Evolutionary conservation across 31 red algal species (phyloP).

Genomic region (Endocladia muricata): DNA sequence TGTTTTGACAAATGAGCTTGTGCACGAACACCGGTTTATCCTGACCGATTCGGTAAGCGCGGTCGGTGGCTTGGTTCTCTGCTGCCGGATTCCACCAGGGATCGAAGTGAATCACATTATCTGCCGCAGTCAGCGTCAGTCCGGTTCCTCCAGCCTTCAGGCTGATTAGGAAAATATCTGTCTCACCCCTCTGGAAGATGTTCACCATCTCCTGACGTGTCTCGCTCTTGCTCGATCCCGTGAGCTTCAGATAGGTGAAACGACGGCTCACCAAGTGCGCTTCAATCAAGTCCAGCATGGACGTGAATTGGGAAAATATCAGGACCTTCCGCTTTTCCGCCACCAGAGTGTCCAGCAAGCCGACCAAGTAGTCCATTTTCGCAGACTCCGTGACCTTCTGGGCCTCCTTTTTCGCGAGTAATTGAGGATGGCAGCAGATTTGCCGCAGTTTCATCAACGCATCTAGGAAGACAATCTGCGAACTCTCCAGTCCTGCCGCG

Average conservation of each 20-base stretch:
- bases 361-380: constrained; percentile 8
- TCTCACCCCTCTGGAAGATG: constrained; percentile 32
- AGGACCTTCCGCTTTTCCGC: neutral
- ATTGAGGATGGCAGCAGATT: constrained; percentile 2
- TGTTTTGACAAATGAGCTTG: constrained; percentile 12
- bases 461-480: neutral
- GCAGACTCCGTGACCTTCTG: neutral
- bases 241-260: constrained; percentile 7
- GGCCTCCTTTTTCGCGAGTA: neutral
- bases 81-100: constrained; percentile 91
- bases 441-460: constrained; percentile 6
- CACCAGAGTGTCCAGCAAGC: neutral
- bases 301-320: constrained; percentile 25
- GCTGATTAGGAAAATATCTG: constrained; percentile 45
- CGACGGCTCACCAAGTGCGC: neutral
- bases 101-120: constrained; percentile 57
- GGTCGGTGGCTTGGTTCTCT: constrained; percentile 80
- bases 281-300: constrained; percentile 18
- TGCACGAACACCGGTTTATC: constrained; percentile 22
- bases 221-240: neutral
- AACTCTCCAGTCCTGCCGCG: neutral
- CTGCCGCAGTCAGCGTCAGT: constrained; percentile 68
- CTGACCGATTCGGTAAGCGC: constrained; percentile 76
- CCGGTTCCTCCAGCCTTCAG: constrained; percentile 52
- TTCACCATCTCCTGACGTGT: constrained; percentile 15